Base-by-base conservation (phyloP, 1,284 basidiomycete species). In the Termitomyces sp. region DNA sequence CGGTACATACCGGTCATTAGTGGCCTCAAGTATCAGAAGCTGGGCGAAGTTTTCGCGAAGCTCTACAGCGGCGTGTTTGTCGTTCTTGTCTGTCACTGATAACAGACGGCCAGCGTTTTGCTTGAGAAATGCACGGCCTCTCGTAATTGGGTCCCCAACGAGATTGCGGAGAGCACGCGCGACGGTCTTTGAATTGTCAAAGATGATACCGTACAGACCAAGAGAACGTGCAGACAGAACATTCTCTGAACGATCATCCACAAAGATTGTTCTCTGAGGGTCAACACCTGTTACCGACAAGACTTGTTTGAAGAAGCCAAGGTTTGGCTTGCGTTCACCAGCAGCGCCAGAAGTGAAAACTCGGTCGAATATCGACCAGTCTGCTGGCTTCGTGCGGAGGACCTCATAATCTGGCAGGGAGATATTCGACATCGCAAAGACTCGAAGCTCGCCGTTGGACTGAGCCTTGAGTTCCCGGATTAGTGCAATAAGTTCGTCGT, bases 211-310 rank as follows among this genome's bases (percentile, higher is more conserved):
- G 41, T 75, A 70, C 45, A 83, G 70, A 7, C 82, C 82, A 15
- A 83, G 68, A 0, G 81, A 82, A 5, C 77, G 75, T 5, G 82
- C 81, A 2, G 78, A 73, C 10, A 82, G 64, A 6, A 84, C 77
- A 56, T 83, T 84, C 59, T 83, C 82, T n/a, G 73, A 67, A 57
- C 80, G 79, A 69, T 83, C 82, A 55, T 84, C 82, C 17, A 84
- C 74, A 59, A 83, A 83, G 17, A 82, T 72, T 3, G 74, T 72
- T 3, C 65, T 65, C 1, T 61, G 58, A 3, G 81, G 77, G 53
- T 81, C 75, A 19, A 73, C 60, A 15, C 70, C 69, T 9, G 73
- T 74, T 38, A 72, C 63, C 19, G 66, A 63, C 24, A 84, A 62
- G 17, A 83, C 81, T 53, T 76, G 70, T 53, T 69, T 70, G 65